Base-by-base conservation (phyloP, 805 yeast species). In the Candida multigemmis region DNA sequence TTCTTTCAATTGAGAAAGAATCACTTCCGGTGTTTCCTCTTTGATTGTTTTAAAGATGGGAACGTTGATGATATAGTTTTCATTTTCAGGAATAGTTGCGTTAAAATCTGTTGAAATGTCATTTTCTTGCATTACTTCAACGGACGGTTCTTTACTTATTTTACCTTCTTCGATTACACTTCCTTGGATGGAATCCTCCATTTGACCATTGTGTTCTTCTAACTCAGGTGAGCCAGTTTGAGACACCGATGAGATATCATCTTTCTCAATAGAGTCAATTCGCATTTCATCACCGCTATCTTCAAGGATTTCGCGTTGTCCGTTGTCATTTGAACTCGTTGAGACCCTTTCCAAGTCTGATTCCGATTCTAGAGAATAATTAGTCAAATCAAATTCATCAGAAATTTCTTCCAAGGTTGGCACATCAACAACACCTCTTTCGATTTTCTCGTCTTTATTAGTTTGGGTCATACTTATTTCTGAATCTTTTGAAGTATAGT, bases 21-120 rank as follows among this genome's bases (percentile, higher is more conserved):
- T 38, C 0, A 23, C 38, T 25, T 47, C 43, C 8, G 56, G 54
- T 9, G 37, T 36, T 33, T 53, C 57, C 12, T 36, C 38, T 22
- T 38, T 25, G 5, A 54, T 34, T 1, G 59, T 45, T 30, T 30
- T 45, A 38, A 54, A 54, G 4, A 42, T 22, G 2, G 59, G 59
- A 4, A 38, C 25, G 4, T n/a, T n/a, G n/a, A n/a, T n/a, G n/a
- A n/a, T n/a, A n/a, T 19, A 14, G 3, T 18, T 9, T 13, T 28
- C 27, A 13, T 28, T n/a, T n/a, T n/a, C n/a, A n/a, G n/a, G n/a
- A n/a, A n/a, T n/a, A n/a, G n/a, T n/a, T n/a, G n/a, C n/a, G n/a
- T n/a, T n/a, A n/a, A n/a, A n/a, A n/a, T n/a, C n/a, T n/a, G n/a
- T n/a, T n/a, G n/a, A n/a, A n/a, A n/a, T n/a, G n/a, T n/a, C n/a